Base-by-base conservation (phyloP, 2,329 filamentous ascomycete genomes). In the Colletotrichum neosansevieriae region DNA sequence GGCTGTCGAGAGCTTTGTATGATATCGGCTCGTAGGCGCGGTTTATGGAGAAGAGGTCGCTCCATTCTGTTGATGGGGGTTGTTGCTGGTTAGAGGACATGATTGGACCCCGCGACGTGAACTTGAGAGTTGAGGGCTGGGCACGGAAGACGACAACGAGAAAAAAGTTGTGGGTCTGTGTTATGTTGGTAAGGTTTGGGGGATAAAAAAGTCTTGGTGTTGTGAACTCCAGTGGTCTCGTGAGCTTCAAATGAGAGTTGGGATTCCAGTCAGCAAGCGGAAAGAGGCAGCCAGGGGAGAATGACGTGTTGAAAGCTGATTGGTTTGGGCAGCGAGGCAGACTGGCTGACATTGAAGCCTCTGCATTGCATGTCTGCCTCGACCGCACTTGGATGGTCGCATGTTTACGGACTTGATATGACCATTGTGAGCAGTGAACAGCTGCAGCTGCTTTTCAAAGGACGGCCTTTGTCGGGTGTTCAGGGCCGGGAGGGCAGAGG, bases 241-340 rank as follows among this genome's bases (percentile, higher is more conserved):
- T 45, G 32, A 53, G 58, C 58, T 19, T 50, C 57, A 40, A 32
- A 29, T 32, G n/a, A 40, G 38, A 42, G 34, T 58, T 58, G 29
- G 32, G 29, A 50, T 50, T 53, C 34, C 45, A 36, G 45, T 44
- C 45, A 61, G 49, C 47, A 6, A 6, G 49, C n/a, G 38, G 17
- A 17, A n/a, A 10, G 29, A 29, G 29, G 29, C 29, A 29, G 29
- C 29, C 7, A 7, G 29, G 7, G 7, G 21, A 21, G 50, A 63
- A 63, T 47, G 59, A 63, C 59, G 59, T 63, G 59, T 63, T 56
- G 11, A 36, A 63, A 54, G 12, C 59, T 63, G 59, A 63, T 63
- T 63, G 59, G 59, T 63, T 56, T 63, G 40, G 59, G 38, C 47
- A 34, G 3, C 47, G 6, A 53, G 34, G 50, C 40, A 56, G 59